Conservation (phyloP, 768 basidiomycete genomes). For the Psilocybe azurescens region DNA sequence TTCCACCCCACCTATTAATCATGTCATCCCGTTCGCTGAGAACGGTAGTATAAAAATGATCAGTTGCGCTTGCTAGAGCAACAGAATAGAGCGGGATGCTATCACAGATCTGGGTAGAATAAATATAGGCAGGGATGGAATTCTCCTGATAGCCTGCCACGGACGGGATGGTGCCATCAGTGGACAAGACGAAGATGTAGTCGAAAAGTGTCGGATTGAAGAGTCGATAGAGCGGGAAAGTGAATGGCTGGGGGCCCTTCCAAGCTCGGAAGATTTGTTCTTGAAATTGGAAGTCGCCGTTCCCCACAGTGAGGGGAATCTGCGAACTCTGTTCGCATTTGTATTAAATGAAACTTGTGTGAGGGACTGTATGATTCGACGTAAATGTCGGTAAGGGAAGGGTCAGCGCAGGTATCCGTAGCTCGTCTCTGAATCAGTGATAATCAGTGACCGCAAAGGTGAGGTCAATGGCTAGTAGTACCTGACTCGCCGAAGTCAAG, state of each 20-base stretch:
- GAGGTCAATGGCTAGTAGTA: neutral
- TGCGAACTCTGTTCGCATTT: neutral
- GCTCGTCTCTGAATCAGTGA: neutral
- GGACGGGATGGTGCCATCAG: neutral
- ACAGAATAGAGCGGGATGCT: constrained; percentile 4
- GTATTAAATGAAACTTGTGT: neutral
- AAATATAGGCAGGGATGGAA: neutral
- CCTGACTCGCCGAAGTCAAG: neutral
- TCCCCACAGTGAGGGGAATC: neutral
- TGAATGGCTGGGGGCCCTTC: constrained; percentile 2
- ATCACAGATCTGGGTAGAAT: constrained; percentile 1
- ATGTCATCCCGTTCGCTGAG: neutral
- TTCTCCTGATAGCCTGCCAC: neutral
- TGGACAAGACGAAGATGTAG: neutral
- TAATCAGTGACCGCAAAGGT: neutral
- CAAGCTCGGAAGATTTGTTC: constrained; percentile 15
- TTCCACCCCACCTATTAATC: neutral
- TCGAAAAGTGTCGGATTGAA: constrained; percentile 11
- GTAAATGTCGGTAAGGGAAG: neutral
- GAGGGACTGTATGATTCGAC: neutral
- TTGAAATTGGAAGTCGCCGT: constrained; percentile 5
- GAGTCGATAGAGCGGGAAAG: constrained; percentile 4
- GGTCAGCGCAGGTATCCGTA: constrained; percentile 5
- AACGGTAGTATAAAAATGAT: constrained; percentile 5
- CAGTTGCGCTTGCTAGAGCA: neutral